Evolutionary conservation across 495 filamentous ascomycete species (phyloP), one percentile per base, ranked within the genome.

Genomic region (Neurospora cerealis): DNA sequence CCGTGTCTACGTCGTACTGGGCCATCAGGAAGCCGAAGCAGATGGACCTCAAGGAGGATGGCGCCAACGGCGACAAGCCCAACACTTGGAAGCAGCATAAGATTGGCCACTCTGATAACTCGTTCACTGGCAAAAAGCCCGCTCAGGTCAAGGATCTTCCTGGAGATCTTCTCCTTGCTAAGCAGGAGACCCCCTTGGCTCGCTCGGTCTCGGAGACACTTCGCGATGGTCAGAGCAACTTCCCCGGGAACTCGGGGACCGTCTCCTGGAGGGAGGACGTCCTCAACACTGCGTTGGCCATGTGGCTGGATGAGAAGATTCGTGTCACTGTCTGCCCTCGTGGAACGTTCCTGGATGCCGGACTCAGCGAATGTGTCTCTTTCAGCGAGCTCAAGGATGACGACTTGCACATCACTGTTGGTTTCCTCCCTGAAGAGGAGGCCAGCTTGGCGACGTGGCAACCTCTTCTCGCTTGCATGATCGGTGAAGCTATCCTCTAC

Each of bases 1-100:
- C 75, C 6, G 17, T 74, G 15, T 54, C 73, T 21, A 79, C 78
- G 1, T 74, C 75, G 0, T 44, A 77, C 13, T 79, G 78, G 78
- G 72, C 72, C 3, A 71, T 71, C 70, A 73, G 71, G n/a, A 71
- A 77, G 44, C 73, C 69, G 10, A 71, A 48, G 39, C 39, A 69
- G 21, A 38, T 36, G 41, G 66, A 19, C 0, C 24, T 54, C 39
- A 72, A 71, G 24, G 69, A 74, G n/a, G 32, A 62, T 24, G 24
- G 17, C 17, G 11, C 42, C 10, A n/a, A 10, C 3, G 54, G 34
- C 7, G 40, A 72, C 1, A 70, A 70, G 4, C 19, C 70, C 38
- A 69, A 70, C 21, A 42, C 70, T 0, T 72, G 73, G 54, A 69
- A 39, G 10, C 74, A 76, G 21, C 54, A 39, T 7, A 41, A 60